Evolutionary conservation across 768 basidiomycete species (phyloP).

Genomic region (Trametes gibbosa): DNA sequence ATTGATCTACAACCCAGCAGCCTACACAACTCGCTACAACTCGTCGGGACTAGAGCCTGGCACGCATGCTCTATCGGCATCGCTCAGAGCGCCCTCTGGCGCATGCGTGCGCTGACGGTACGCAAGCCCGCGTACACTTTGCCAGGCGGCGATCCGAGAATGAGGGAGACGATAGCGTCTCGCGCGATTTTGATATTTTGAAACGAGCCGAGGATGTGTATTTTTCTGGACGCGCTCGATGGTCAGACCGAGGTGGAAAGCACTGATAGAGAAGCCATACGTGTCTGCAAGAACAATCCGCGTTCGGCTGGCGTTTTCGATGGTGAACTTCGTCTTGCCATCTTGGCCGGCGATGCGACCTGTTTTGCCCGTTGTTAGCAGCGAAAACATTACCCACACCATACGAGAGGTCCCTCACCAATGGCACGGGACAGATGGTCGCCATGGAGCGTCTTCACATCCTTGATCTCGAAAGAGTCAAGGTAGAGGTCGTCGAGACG

Average conservation of each 20-base stretch:
- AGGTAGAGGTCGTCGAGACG: conserved; percentile 96
- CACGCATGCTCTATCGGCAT: neutral
- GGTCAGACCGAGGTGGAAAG: neutral
- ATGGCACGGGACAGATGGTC: conserved; percentile 99
- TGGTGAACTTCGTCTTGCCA: conserved; percentile 98
- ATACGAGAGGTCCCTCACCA: conserved; percentile 44
- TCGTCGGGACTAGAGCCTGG: neutral
- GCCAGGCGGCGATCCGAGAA: conserved; percentile 93
- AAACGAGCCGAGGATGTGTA: conserved; percentile 97
- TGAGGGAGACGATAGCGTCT: conserved; percentile 93
- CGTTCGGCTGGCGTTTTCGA: conserved; percentile 94
- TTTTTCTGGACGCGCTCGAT: conserved; percentile 59
- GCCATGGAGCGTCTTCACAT: conserved; percentile 96
- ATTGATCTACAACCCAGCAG: neutral
- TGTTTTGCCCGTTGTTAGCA: conserved; percentile 26
- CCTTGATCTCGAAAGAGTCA: conserved; percentile 98
- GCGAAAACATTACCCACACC: too few species aligned
- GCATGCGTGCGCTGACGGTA: conserved; percentile 90
- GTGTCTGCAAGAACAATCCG: conserved; percentile 98
- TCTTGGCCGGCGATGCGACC: conserved; percentile 98
- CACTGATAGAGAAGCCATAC: conserved; percentile 44
- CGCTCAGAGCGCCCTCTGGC: conserved; percentile 74
- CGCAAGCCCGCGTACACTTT: conserved; percentile 90
- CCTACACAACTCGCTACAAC: neutral
- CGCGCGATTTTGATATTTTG: conserved; percentile 98